Conservation (phyloP, 2,329 filamentous ascomycete genomes). For the Paracoccidioides lutzii region DNA sequence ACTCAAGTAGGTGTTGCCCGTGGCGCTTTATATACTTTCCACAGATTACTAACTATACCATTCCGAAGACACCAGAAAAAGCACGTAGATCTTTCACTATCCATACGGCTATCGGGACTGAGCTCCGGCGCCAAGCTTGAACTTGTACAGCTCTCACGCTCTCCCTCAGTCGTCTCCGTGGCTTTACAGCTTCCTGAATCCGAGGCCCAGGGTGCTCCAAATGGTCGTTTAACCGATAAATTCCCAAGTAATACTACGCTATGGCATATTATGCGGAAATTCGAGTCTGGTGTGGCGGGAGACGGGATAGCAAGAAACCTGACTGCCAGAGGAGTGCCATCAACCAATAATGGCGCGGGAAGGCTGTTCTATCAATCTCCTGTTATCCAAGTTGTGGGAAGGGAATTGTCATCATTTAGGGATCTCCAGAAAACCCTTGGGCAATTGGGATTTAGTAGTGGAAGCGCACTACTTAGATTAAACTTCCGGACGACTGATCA, state of each 20-base stretch:
- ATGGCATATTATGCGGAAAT: constrained; percentile 82
- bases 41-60: neutral
- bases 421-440: constrained; percentile 82
- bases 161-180: constrained; percentile 72
- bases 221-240: constrained; percentile 63
- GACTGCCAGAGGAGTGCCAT: constrained; percentile 65
- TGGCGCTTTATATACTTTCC: neutral
- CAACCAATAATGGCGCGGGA: constrained; percentile 47
- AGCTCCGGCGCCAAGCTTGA: constrained; percentile 80
- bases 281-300: constrained; percentile 63
- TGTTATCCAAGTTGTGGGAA: constrained; percentile 68
- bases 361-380: constrained; percentile 82
- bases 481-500: constrained; percentile 62
- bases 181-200: constrained; percentile 72
- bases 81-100: constrained; percentile 68
- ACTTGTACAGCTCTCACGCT: constrained; percentile 74
- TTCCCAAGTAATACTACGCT: constrained; percentile 78
- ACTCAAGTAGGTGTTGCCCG: constrained; percentile 51
- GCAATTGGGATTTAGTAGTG: constrained; percentile 75
- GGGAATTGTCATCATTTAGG: constrained; percentile 60
- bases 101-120: constrained; percentile 72
- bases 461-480: constrained; percentile 65
- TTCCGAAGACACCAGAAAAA: constrained; percentile 64
- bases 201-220: constrained; percentile 50
- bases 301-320: constrained; percentile 57